Conservation (phyloP, 2,329 filamentous ascomycete species). For the Neofusicoccum sp. region DNA sequence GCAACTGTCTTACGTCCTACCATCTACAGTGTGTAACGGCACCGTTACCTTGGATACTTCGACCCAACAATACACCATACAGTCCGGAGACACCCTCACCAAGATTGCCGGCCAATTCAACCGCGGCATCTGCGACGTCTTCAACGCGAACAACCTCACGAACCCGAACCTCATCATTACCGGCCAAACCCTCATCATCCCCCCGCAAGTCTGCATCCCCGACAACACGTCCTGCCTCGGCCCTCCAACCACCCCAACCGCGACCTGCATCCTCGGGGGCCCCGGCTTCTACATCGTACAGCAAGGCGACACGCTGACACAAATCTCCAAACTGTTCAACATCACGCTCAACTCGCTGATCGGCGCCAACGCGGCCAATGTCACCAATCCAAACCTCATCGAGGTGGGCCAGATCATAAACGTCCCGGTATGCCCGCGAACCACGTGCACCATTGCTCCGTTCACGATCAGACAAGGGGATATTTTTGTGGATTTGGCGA, state of each 20-base stretch:
- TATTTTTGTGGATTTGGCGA: conserved; percentile 25
- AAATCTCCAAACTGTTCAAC: conserved; percentile 25
- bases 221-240: conserved; percentile 26
- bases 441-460: conserved; percentile 22
- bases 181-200: conserved; percentile 17
- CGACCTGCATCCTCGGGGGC: conserved; percentile 25
- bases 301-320: conserved; percentile 24
- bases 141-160: conserved; percentile 15
- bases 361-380: conserved; percentile 24
- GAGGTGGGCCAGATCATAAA: conserved; percentile 25
- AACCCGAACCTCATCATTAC: conserved; percentile 13
- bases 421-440: conserved; percentile 26
- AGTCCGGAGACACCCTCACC: conserved; percentile 19
- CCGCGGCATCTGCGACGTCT: conserved; percentile 20
- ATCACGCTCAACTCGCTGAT: conserved; percentile 25
- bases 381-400: conserved; percentile 24
- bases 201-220: conserved; percentile 16
- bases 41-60: not conserved
- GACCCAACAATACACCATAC: conserved; percentile 7
- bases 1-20: not conserved
- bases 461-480: conserved; percentile 26
- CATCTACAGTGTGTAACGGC: conserved; percentile 4
- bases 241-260: conserved; percentile 16
- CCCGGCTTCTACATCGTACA: conserved; percentile 24
- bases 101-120: conserved; percentile 7